Evolutionary conservation across 371 early-diverging fungal genomes (phyloP), one percentile per base, ranked within the genome.

Genomic region (Cokeromyces recurvatus): DNA sequence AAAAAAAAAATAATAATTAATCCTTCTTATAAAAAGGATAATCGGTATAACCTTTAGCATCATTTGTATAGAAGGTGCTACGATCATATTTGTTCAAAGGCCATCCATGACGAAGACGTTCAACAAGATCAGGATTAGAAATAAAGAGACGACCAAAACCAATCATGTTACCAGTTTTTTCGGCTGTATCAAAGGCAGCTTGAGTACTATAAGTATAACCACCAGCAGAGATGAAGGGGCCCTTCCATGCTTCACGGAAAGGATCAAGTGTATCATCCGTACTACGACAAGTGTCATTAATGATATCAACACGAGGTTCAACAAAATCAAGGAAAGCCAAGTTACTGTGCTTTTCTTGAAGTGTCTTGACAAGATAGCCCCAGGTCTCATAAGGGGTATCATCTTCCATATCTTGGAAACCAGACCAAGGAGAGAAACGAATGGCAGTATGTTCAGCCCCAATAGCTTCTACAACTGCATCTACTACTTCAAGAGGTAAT

Each of bases 401-500:
- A 40, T 69, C 70, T 16, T 47, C 43, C 51, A 60, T 54, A 17
- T 53, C 66, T 43, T 61, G 60, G 51, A 51, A 65, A 2, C 35
- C 43, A 17, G 51, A 46, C 42, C 51, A 56, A 8, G 61, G 61
- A 3, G 54, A 53, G 37, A 60, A 48, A 38, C 66, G 54, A 25
- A 61, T 51, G 16, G 55, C 48, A 10, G 57, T 61, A 19, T 55
- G 51, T 5, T 66, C 55, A 14, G 43, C 52, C n/a, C 66, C 66
- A 46, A 66, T 46, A 11, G 55, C 55, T 6, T 57, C 49, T 15
- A 81, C 71, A 25, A 89, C 76, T 3, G 62, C 69, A 19, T 59
- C 53, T 12, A 82, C 62, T 2, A 77, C 63, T 45, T 90, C 89
- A 0, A 85, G 23, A 17, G 79, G 29, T 45, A 91, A 68, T 2